Conservation (phyloP, 306 rosid genomes). For the Luffa aegyptiaca region DNA sequence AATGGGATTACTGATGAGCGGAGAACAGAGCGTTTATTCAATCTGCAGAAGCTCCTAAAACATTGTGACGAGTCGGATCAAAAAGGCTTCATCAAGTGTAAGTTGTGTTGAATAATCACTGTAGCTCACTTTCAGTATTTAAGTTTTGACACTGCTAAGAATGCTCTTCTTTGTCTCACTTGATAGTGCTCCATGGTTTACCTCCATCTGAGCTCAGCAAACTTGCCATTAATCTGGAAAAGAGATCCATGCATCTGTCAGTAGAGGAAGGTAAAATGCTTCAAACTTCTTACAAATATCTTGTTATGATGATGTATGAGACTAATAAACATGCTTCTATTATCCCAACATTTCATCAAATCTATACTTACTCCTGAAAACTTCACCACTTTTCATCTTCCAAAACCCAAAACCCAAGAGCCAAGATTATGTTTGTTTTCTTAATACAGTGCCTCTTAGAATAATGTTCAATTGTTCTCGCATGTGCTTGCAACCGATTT, state of each 20-base stretch:
- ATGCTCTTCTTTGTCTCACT: background rate
- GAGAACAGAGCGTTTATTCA: conserved; percentile 17
- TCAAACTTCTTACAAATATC: background rate
- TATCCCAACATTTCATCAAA: background rate
- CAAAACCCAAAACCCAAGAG: background rate
- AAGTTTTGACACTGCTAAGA: background rate
- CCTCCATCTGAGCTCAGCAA: conserved; percentile 36
- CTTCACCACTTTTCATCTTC: background rate
- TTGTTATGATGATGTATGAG: background rate
- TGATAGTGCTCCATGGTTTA: conserved; percentile 25
- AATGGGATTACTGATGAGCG: conserved; percentile 16
- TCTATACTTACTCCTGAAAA: background rate
- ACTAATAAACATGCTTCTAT: background rate
- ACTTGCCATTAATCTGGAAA: conserved; percentile 38
- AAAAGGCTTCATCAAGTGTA: conserved; percentile 19
- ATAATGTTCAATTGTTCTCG: background rate
- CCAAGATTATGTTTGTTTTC: background rate
- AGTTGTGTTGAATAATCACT: background rate
- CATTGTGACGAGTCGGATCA: conserved; percentile 23
- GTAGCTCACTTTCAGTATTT: background rate
- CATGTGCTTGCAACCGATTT: background rate
- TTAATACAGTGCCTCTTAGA: background rate
- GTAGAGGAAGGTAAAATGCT: conserved; percentile 37
- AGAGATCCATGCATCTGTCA: conserved; percentile 36
- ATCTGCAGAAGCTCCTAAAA: conserved; percentile 22